Base-by-base conservation (phyloP, 176 grass and related monocot genomes). In the Thinopyrum elongatum region DNA sequence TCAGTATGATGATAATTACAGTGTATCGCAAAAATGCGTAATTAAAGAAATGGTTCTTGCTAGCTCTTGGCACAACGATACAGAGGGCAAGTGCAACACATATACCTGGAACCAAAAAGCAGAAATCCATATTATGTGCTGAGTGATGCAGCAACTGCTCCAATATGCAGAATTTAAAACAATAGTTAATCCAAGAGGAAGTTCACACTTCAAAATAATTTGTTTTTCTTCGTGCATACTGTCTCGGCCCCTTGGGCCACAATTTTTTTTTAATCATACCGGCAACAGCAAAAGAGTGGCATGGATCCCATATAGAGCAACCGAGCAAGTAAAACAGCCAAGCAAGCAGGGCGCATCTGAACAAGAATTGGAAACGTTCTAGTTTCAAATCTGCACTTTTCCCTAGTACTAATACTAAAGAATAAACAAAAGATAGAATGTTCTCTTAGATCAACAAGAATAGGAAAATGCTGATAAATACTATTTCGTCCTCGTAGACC, bases 21-120 rank as follows among this genome's bases (percentile, higher is more conserved):
- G 86, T 86, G 55, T 97, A 97, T 70, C 92, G 90, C 74, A 88
- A 89, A 87, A 97, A 92, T 77, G 92, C 92, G 85, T 90, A 92
- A 22, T 82, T 92, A 33, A 97, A 92, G 38, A 94, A 97, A 29
- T 74, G 73, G 74, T 85, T 91, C 83, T 92, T 80, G 77, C 95
- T 47, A 47, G 44, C 95, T 81, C 95, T 89, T 36, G 95, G 92
- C 13, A 94, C 95, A 57, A 89, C 92, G 78, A 97, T 94, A 51
- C 95, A 88, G 61, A 97, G 84, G 57, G 92, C 95, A 57, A 97
- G 86, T 81, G 95, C 92, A 65, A 97, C 95, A 88, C 91, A 97
- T 78, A 92, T 97, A 74, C 95, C 95, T 93, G 82, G 51, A 82
- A 76, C 19, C 41, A 28, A 29, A 84, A 80, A 33, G 21, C 27